Conservation (phyloP, 805 yeast species). For the Wickerhamomyces bovis region DNA sequence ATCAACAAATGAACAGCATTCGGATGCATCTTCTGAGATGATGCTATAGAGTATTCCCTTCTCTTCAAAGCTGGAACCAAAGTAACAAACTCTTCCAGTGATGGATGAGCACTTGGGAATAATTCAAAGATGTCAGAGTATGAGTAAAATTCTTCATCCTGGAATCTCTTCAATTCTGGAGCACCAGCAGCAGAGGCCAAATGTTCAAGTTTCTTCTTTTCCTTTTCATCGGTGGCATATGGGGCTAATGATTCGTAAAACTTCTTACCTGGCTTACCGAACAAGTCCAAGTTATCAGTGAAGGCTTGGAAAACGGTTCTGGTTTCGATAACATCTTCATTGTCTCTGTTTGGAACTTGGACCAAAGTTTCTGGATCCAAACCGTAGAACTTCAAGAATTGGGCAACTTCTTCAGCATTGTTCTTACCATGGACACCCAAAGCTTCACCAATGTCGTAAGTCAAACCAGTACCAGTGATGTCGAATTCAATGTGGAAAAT, state of each 20-base stretch:
- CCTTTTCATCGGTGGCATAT: slow-evolving; percentile 63
- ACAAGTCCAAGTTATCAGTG: slow-evolving; percentile 74
- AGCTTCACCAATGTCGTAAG: slow-evolving; percentile 93
- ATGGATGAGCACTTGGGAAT: slow-evolving; percentile 78
- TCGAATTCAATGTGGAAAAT: slow-evolving; percentile 97
- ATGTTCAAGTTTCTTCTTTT: slow-evolving; percentile 53
- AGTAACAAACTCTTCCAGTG: slow-evolving; percentile 59
- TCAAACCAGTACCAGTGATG: slow-evolving; percentile 82
- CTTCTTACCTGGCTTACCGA: slow-evolving; percentile 94
- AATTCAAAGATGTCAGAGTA: slow-evolving; percentile 77
- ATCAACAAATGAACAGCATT: slow-evolving; percentile 85
- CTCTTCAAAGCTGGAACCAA: slow-evolving; percentile 85
- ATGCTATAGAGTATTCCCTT: slow-evolving; percentile 96
- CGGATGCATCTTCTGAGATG: slow-evolving; percentile 89
- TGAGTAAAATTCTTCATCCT: slow-evolving; percentile 76
- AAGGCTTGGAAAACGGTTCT: slow-evolving; percentile 81
- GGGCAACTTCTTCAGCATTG: slow-evolving; percentile 53
- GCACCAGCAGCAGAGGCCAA: slow-evolving; percentile 80
- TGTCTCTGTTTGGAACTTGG: slow-evolving; percentile 65
- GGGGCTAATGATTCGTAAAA: slow-evolving; percentile 80
- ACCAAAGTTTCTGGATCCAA: slow-evolving; percentile 63
- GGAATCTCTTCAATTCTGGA: slow-evolving; percentile 72
- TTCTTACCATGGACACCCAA: slow-evolving; percentile 93
- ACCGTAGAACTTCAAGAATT: slow-evolving; percentile 67
- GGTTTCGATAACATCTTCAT: slow-evolving; percentile 50